Conservation (phyloP, 805 yeast genomes). For the Yarrowia deformans region DNA sequence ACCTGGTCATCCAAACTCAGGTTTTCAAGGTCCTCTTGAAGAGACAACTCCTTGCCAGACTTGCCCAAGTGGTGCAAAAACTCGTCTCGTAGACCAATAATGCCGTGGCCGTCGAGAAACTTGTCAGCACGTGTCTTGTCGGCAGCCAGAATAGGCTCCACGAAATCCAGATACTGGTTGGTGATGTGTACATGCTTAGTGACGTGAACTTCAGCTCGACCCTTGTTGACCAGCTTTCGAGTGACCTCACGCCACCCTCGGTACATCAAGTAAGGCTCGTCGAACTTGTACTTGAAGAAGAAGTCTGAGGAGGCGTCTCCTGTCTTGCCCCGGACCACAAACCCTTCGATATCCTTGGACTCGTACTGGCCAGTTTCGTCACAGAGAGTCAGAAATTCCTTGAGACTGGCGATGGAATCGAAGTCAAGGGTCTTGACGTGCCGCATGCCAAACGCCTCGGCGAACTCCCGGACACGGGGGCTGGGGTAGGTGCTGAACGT, state of each 20-base stretch:
- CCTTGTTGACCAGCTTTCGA: conserved; percentile 51
- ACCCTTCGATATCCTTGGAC: conserved; percentile 85
- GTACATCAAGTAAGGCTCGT: conserved; percentile 91
- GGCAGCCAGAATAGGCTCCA: conserved; percentile 59
- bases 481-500: conserved; percentile 71
- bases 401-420: conserved; percentile 54
- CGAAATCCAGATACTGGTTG: conserved; percentile 69
- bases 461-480: conserved; percentile 66
- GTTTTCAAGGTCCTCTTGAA: conserved; percentile 14
- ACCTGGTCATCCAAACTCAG: conserved; percentile 6
- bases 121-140: conserved; percentile 58
- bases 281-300: conserved; percentile 93
- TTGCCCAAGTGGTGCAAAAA: conserved; percentile 64
- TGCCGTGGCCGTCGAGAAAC: conserved; percentile 68
- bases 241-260: conserved; percentile 91
- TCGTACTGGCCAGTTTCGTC: conserved; percentile 74
- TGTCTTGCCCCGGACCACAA: conserved; percentile 76
- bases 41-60: conserved; percentile 62
- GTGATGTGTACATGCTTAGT: conserved; percentile 50
- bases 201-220: conserved; percentile 44
- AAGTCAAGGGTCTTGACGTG: conserved; percentile 53
- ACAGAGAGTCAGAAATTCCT: conserved; percentile 61
- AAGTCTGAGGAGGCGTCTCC: conserved; percentile 54
- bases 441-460: conserved; percentile 72
- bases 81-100: conserved; percentile 71